phyloP scores from a whole-genome alignment of 495 filamentous ascomycete species.

The Aspergillus steynii region DNA sequence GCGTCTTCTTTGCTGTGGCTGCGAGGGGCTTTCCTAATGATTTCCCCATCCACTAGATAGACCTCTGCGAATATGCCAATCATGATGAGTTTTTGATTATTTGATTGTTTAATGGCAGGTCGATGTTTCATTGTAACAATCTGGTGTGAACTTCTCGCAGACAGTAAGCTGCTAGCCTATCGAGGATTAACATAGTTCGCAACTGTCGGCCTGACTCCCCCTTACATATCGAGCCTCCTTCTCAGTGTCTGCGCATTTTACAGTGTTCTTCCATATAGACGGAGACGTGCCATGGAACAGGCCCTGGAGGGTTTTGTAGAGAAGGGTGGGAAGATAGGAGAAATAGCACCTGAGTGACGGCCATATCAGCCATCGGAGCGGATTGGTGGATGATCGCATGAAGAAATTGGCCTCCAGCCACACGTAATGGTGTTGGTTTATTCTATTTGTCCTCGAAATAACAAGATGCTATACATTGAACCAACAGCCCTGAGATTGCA shows the following conservation, averaged over 20 bases:
- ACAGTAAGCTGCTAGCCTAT: not conserved
- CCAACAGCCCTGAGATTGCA: not conserved
- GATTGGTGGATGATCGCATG: not conserved
- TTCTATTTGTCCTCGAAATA: not conserved
- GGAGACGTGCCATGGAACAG: not conserved
- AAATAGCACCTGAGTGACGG: not conserved
- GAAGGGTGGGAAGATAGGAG: not conserved
- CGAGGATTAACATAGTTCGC: not conserved
- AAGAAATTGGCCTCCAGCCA: not conserved
- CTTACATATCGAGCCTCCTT: not conserved
- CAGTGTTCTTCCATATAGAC: not conserved
- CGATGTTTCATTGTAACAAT: conserved; percentile 1
- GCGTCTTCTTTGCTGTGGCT: conserved; percentile 16
- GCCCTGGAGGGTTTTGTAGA: not conserved
- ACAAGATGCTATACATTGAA: not conserved
- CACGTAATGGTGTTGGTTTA: not conserved
- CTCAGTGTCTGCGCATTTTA: not conserved
- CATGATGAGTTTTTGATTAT: conserved; percentile 10
- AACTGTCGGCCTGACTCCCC: not conserved
- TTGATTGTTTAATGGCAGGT: not conserved
- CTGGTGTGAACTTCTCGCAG: not conserved
- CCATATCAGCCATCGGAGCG: not conserved
- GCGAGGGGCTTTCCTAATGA: conserved; percentile 17
- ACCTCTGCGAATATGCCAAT: conserved; percentile 20
- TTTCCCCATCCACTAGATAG: conserved; percentile 13